Evolutionary conservation across 73 alveolate species (phyloP).

Genomic region (Tetrahymena elliotti): DNA sequence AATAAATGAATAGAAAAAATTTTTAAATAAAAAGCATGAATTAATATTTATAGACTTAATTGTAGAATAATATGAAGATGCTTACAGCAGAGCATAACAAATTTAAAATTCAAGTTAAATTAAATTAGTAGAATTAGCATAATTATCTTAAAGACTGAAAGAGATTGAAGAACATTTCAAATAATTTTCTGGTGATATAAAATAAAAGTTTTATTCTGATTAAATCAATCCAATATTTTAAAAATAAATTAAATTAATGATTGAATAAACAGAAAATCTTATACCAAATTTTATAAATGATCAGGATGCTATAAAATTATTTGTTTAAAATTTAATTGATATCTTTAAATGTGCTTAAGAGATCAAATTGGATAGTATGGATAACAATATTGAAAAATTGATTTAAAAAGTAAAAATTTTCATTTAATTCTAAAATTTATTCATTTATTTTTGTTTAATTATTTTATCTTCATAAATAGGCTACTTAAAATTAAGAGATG

Average conservation of each 20-base stretch:
- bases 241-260: background rate
- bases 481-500: background rate
- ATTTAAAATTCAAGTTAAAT: background rate
- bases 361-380: background rate
- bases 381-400: no score
- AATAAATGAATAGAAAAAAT: no score
- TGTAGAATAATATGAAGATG: background rate
- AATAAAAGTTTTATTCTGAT: background rate
- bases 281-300: no score
- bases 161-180: background rate
- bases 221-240: background rate
- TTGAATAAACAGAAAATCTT: background rate
- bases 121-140: background rate
- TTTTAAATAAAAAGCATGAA: no score
- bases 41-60: no score
- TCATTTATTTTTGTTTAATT: background rate
- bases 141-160: background rate
- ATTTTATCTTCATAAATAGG: background rate
- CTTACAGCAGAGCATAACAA: background rate
- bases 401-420: background rate
- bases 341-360: background rate
- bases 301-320: background rate
- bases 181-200: background rate
- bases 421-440: background rate
- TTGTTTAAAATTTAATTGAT: background rate